These are phyloP conservation scores for Tricladium varicosporioides DNA, from an alignment of 2,329 filamentous ascomycete genomes.

Conservation along the genomic window DNA sequence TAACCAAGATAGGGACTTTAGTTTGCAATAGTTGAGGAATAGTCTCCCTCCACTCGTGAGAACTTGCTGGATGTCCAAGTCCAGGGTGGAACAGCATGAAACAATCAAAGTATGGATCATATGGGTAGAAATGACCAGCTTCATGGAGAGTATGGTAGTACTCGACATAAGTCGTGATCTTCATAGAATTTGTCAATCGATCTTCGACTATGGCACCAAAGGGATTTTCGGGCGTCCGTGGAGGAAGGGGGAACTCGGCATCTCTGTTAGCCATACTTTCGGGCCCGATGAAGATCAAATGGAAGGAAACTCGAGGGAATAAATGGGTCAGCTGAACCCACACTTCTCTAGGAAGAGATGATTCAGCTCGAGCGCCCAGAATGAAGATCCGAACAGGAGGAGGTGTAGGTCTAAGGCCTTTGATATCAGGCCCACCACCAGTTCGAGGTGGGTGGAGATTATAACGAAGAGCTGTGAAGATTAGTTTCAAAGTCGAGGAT, in stretches of 20 bases:
- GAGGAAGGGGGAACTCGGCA: constrained; percentile 85
- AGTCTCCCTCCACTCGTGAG: constrained; percentile 91
- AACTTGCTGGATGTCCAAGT: constrained; percentile 87
- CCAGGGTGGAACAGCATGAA: constrained; percentile 97
- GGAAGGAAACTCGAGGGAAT: constrained; percentile 88
- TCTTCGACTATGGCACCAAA: constrained; percentile 95
- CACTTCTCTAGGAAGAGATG: constrained; percentile 86
- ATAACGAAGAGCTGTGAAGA: constrained; percentile 73
- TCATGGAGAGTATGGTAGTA: constrained; percentile 97
- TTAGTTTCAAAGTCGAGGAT: constrained; percentile 10
- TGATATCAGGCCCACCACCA: constrained; percentile 71
- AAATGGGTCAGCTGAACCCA: constrained; percentile 95
- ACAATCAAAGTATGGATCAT: constrained; percentile 97
- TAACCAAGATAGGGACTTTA: constrained; percentile 90
- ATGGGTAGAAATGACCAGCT: constrained; percentile 86
- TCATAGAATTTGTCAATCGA: constrained; percentile 82
- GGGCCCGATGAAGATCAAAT: constrained; percentile 91
- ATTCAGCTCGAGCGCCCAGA: constrained; percentile 93
- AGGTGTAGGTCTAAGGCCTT: constrained; percentile 77
- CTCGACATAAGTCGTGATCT: constrained; percentile 96
- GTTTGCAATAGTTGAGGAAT: constrained; percentile 88
- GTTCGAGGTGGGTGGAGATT: constrained; percentile 83
- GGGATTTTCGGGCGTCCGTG: constrained; percentile 80
- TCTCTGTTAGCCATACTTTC: constrained; percentile 96
- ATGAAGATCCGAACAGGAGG: constrained; percentile 91